Conservation (phyloP, 163 green algal species). For the Chlorella variabilis region DNA sequence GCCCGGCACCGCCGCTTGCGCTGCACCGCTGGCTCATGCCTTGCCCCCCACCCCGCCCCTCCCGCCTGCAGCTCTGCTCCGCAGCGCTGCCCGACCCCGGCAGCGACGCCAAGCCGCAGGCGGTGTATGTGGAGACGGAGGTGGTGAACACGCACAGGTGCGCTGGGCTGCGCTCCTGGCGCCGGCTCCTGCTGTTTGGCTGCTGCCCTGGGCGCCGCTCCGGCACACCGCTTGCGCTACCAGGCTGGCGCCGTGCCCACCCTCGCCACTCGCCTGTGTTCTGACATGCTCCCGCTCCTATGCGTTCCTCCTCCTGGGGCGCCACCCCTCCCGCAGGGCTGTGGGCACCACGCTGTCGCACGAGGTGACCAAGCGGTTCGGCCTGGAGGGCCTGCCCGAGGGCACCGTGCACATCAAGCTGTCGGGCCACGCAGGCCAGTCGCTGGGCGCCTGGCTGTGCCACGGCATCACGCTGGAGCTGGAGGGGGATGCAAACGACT, state of each 20-base stretch:
- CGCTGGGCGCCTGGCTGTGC: slow-evolving; percentile 86
- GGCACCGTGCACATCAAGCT: slow-evolving; percentile 92
- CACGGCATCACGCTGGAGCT: slow-evolving; percentile 88
- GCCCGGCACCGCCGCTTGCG: too few relatives aligned
- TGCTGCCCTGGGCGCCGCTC: too few relatives aligned
- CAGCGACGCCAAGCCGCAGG: slow-evolving; percentile 49
- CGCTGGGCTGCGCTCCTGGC: too few relatives aligned
- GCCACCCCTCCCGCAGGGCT: slow-evolving; percentile 47
- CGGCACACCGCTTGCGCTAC: too few relatives aligned
- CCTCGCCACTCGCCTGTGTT: too few relatives aligned
- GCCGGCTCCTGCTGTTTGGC: too few relatives aligned
- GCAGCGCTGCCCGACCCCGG: slow-evolving; percentile 43
- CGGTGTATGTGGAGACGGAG: slow-evolving; percentile 76
- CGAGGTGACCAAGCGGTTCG: slow-evolving; percentile 90
- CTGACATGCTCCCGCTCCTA: too few relatives aligned
- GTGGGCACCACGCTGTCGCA: slow-evolving; percentile 91
- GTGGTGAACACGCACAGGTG: slow-evolving; percentile 81
- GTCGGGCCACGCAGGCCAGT: slow-evolving; percentile 88
- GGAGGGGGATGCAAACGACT: slow-evolving; percentile 97
- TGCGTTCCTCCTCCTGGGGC: not conserved
- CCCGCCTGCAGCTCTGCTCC: slow-evolving; percentile 52
- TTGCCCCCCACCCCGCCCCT: not conserved
- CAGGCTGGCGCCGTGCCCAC: too few relatives aligned
- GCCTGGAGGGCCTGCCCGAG: slow-evolving; percentile 79
- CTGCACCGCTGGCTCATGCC: too few relatives aligned